Evolutionary conservation across 345 rosid species (phyloP).

Genomic region (Moricandia moricandioides): DNA sequence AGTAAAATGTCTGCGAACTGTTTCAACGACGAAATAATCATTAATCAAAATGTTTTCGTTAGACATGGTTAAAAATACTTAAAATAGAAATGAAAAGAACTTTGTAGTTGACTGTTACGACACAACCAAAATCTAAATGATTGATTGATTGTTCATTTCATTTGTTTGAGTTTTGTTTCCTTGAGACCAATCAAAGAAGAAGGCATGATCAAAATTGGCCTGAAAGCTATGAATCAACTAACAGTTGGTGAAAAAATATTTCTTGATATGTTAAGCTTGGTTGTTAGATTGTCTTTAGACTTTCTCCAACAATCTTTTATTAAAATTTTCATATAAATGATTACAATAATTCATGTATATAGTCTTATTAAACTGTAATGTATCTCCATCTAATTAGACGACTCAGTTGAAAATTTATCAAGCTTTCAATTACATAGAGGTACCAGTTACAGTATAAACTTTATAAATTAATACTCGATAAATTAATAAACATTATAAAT

Average conservation of each 20-base stretch:
- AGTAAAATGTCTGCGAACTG: not conserved
- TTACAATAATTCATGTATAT: not conserved
- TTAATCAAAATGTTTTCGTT: not conserved
- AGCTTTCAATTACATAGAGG: not conserved
- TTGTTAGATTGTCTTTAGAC: constrained; percentile 35
- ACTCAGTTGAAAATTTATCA: not conserved
- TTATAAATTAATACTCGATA: no score
- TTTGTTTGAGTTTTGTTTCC: constrained; percentile 8
- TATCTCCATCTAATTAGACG: constrained; percentile 8
- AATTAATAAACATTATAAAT: no score
- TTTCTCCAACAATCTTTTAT: constrained; percentile 18
- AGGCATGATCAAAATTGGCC: constrained; percentile 27
- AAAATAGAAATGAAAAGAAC: constrained; percentile 33
- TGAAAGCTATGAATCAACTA: constrained; percentile 41
- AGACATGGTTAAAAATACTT: not conserved
- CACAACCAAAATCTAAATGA: constrained; percentile 31
- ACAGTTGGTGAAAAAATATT: constrained; percentile 26
- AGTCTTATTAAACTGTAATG: not conserved
- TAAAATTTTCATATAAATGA: not conserved
- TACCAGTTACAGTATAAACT: not conserved
- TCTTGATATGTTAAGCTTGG: constrained; percentile 26
- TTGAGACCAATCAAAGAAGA: constrained; percentile 16
- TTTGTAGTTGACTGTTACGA: constrained; percentile 42
- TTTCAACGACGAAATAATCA: not conserved
- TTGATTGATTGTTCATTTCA: constrained; percentile 10